These are phyloP conservation scores for Anthostomella pinea DNA, from an alignment of 2,329 filamentous ascomycete species.

Conservation along the genomic window DNA sequence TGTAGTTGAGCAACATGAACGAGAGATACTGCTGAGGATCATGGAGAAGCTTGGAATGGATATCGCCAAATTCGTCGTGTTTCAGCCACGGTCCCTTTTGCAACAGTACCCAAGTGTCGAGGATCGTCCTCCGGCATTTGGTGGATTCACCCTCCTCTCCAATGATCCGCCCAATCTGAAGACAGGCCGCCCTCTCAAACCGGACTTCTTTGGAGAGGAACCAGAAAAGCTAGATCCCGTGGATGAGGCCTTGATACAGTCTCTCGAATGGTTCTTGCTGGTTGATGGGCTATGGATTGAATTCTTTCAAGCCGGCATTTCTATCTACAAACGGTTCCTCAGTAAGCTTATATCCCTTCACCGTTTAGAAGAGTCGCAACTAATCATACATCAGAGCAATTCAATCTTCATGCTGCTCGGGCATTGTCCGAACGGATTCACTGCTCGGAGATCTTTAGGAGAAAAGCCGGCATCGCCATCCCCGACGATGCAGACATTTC, in stretches of 20 bases:
- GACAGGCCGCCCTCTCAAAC: conserved; percentile 62
- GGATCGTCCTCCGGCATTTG: conserved; percentile 39
- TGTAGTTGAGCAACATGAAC: conserved; percentile 62
- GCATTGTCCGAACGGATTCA: conserved; percentile 49
- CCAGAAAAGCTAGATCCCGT: conserved; percentile 52
- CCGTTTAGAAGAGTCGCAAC: no score
- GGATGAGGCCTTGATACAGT: conserved; percentile 70
- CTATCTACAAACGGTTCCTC: conserved; percentile 80
- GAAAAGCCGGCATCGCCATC: conserved; percentile 30
- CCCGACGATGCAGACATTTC: conserved; percentile 32
- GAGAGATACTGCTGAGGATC: conserved; percentile 66
- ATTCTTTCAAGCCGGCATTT: conserved; percentile 65
- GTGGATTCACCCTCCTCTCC: conserved; percentile 51
- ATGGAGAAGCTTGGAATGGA: conserved; percentile 75
- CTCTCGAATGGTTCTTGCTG: conserved; percentile 80
- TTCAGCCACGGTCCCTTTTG: conserved; percentile 57
- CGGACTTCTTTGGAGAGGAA: conserved; percentile 68
- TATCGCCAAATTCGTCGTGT: conserved; percentile 67
- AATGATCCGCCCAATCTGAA: conserved; percentile 48
- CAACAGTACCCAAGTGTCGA: conserved; percentile 42
- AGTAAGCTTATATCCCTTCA: conserved; percentile 51
- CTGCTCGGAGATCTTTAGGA: conserved; percentile 47
- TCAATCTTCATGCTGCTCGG: conserved; percentile 54
- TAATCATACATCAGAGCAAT: conserved; percentile 38
- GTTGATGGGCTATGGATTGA: conserved; percentile 70